Base-by-base conservation (phyloP, 352 stramenopile genomes). In the Pythium utonaiense region DNA sequence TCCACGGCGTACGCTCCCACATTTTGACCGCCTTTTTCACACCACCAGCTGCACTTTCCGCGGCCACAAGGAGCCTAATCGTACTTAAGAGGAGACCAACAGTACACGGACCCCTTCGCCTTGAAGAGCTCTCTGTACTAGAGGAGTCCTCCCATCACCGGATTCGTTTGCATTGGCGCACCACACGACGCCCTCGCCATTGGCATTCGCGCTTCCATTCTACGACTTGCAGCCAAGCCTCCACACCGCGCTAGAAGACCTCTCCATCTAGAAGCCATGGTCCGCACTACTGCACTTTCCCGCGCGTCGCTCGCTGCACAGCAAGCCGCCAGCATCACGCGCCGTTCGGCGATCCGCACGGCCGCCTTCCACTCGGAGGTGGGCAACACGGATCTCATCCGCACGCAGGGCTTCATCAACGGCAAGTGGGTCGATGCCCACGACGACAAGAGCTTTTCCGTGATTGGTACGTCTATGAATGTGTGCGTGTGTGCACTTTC, bases 361-460 rank as follows among this genome's bases (percentile, higher is more conserved):
- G 40, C 42, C 21, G 34, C 40, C 48, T 84, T 89, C 66, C 77
- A 89, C 70, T 57, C 67, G 17, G 74, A 88, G 47, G 71, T 91
- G 51, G 52, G 57, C 51, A 86, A 88, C 63, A 69, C 79, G 27
- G 70, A 86, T 36, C 74, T 93, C 25, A 77, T 95, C 53, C 80
- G 82, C 64, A 86, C 79, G 28, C 71, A 89, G 40, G 80, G 79
- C 50, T 91, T 88, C 66, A 90, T 93, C 61, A 74, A 86, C 62
- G 85, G 85, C 61, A 72, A 85, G 33, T 95, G 83, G 83, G 64
- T 91, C 65, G 74, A 91, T 34, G 75, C 75, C 17, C 75, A 86
- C 61, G 69, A 67, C 16, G 72, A 68, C 49, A 69, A 75, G 36
- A 69, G 77, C 62, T 92, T 88, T 54, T 67, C 78, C 6, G 77